Evolutionary conservation across 805 yeast genomes (phyloP).

Genomic region (Pichia pseudocactophila): DNA sequence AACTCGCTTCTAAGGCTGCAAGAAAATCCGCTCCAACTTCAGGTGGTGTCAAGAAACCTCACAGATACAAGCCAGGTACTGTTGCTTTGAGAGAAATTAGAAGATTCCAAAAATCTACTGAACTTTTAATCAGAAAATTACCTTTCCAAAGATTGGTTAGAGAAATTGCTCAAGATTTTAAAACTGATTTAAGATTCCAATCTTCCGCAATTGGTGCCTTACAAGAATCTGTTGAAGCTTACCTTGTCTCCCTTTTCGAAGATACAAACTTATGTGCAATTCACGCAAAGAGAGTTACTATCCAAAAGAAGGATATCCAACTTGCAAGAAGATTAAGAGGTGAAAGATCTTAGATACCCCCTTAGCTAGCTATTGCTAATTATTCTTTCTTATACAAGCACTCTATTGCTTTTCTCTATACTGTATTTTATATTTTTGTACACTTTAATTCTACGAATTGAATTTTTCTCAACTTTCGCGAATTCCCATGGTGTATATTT

Average conservation of each 20-base stretch:
- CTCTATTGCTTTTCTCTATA: no score
- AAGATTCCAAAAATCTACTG: conserved; percentile 95
- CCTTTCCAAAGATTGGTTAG: conserved; percentile 97
- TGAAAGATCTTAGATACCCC: conserved; percentile 60
- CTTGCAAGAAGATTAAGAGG: conserved; percentile 98
- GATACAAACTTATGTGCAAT: conserved; percentile 98
- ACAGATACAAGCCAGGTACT: conserved; percentile 96
- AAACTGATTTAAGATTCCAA: conserved; percentile 91
- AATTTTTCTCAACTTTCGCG: no score
- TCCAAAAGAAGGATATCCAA: conserved; percentile 97
- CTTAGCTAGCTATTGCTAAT: not conserved
- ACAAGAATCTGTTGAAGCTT: conserved; percentile 98
- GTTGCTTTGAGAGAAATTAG: conserved; percentile 95
- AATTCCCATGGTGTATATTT: no score
- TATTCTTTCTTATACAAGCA: no score
- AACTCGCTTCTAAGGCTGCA: conserved; percentile 85
- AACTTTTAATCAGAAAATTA: conserved; percentile 86
- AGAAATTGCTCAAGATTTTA: conserved; percentile 92
- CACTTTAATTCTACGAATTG: not conserved
- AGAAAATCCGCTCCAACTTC: conserved; percentile 89
- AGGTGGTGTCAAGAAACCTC: conserved; percentile 91
- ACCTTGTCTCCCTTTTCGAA: conserved; percentile 90
- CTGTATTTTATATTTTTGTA: not conserved
- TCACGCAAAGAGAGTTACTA: conserved; percentile 98
- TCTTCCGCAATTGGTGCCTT: conserved; percentile 96